Percentiles rank a stretch among this genome's conserved stretches.
Conservation (phyloP, 805 yeast species). For the Wickerhamomyces strasburgensis region DNA sequence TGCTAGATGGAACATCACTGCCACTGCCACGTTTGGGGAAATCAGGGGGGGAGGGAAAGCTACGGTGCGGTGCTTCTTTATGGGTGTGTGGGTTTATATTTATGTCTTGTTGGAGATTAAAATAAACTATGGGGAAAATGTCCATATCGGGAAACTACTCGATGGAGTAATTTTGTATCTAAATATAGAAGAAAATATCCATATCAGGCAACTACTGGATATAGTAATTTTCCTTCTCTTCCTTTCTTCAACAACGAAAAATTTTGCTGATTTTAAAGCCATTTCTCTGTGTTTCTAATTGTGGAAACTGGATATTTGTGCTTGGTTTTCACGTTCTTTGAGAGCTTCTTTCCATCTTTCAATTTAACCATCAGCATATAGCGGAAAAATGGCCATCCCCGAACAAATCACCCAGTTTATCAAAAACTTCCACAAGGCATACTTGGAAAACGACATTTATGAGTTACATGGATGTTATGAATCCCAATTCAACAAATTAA, state of each 20-base stretch:
- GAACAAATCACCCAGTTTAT: conserved; percentile 40
- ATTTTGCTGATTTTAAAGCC: no score
- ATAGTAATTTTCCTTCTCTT: no score
- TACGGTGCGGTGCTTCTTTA: background rate
- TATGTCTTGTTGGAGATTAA: background rate
- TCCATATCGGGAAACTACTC: background rate
- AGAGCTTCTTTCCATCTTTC: no score
- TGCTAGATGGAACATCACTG: conserved; percentile 67
- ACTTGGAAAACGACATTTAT: conserved; percentile 37
- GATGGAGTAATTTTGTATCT: no score
- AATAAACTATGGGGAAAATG: background rate
- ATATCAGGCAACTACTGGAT: no score
- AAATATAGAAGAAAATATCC: no score
- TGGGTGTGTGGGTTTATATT: background rate
- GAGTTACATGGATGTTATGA: conserved; percentile 42
- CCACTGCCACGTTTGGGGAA: background rate
- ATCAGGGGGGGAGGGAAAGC: background rate
- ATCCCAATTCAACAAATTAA: conserved; percentile 38
- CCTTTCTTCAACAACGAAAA: no score
- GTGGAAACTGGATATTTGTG: no score
- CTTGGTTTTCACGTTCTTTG: no score
- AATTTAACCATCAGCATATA: background rate
- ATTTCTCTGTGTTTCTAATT: no score
- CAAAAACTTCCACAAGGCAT: conserved; percentile 37
- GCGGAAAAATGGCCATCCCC: conserved; percentile 29